These are phyloP conservation scores for Aspergillus proliferans DNA, from an alignment of 2,329 filamentous ascomycete genomes.

Conservation along the genomic window DNA sequence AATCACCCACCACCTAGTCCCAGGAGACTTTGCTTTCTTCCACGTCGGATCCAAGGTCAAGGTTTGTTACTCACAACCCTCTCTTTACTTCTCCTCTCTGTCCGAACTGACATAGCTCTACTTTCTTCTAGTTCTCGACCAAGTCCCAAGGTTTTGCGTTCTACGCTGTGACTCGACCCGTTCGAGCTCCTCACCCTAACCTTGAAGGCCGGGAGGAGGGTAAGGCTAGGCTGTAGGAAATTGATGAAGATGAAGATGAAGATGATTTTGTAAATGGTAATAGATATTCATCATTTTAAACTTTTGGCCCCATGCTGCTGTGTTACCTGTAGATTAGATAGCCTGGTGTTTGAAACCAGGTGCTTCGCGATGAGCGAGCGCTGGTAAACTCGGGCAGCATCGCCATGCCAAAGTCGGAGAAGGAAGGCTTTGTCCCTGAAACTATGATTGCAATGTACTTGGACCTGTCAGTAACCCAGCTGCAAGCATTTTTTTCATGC, in stretches of 20 bases:
- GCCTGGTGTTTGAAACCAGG: too few species aligned
- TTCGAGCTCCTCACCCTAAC: constrained; percentile 13
- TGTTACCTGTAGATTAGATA: too few species aligned
- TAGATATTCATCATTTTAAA: not conserved
- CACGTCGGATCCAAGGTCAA: constrained; percentile 15
- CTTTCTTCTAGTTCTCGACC: constrained; percentile 13
- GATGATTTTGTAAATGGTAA: not conserved
- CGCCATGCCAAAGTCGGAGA: too few species aligned
- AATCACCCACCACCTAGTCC: constrained; percentile 8
- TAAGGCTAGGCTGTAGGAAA: constrained; percentile 6
- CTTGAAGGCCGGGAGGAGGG: constrained; percentile 13
- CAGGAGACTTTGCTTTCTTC: constrained; percentile 9
- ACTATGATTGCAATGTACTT: too few species aligned
- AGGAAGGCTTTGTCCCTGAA: too few species aligned
- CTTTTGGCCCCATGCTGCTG: not conserved
- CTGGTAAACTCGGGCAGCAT: too few species aligned
- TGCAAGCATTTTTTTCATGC: too few species aligned
- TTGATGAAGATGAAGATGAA: not conserved
- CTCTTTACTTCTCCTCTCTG: not conserved
- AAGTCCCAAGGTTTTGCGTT: constrained; percentile 16
- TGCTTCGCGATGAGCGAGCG: too few species aligned
- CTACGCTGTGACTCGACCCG: constrained; percentile 16
- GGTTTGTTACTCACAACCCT: constrained; percentile 6
- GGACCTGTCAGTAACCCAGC: too few species aligned
- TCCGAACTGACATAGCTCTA: constrained; percentile 1